Percentiles rank a stretch among this genome's conserved stretches.
Evolutionary conservation across 352 stramenopile species (phyloP).

Genomic region (Globisporangium solare): DNA sequence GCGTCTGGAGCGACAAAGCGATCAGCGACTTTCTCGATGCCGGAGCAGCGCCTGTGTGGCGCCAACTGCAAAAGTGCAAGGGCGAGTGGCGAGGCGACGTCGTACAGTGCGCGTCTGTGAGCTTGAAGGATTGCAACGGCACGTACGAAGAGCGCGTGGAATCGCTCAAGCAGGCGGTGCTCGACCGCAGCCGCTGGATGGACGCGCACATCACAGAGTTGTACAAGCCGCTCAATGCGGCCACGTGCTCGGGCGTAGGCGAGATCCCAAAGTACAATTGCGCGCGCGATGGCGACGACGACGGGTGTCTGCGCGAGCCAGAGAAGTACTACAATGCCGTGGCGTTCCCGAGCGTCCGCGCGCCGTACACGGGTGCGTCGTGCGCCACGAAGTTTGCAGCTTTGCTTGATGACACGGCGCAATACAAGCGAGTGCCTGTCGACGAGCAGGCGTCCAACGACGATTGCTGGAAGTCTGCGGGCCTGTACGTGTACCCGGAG

Average conservation of each 20-base stretch:
- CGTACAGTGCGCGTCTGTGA: constrained; percentile 51
- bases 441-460: constrained; percentile 53
- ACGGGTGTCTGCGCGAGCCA: constrained; percentile 48
- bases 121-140: constrained; percentile 46
- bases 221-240: constrained; percentile 54
- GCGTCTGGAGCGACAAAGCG: constrained; percentile 46
- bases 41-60: constrained; percentile 33
- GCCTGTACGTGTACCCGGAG: constrained; percentile 50
- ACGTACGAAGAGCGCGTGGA: constrained; percentile 52
- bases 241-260: constrained; percentile 58
- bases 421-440: constrained; percentile 18
- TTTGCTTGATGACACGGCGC: neutral
- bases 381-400: constrained; percentile 25
- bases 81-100: constrained; percentile 47
- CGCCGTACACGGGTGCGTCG: constrained; percentile 35
- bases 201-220: constrained; percentile 59
- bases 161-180: constrained; percentile 35
- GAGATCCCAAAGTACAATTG: constrained; percentile 69
- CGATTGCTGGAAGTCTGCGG: constrained; percentile 64
- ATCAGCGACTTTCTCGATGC: constrained; percentile 52
- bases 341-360: constrained; percentile 45
- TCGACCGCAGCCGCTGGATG: constrained; percentile 66
- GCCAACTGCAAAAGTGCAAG: constrained; percentile 53
- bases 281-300: constrained; percentile 48
- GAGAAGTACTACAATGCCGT: constrained; percentile 61